A percentile compares a stretch with the other conserved stretches of the same genome.
Evolutionary conservation across 2,329 filamentous ascomycete genomes (phyloP).

Genomic region (Aspergillus sp.): DNA sequence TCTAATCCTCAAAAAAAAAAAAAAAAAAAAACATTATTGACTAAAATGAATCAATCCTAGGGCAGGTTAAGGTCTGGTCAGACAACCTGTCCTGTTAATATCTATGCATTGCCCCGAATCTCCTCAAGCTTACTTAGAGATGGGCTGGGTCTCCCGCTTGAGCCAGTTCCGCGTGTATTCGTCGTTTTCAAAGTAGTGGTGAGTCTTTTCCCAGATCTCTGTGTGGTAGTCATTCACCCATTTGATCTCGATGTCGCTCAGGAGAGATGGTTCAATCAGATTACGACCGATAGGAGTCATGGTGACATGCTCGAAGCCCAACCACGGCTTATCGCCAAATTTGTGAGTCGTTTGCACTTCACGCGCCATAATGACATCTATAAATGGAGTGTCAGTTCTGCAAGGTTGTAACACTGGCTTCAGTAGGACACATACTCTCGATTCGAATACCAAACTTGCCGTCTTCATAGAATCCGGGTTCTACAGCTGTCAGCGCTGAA

Average conservation of each 20-base stretch:
- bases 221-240: conserved; percentile 87
- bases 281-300: conserved; percentile 94
- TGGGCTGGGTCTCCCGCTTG: conserved; percentile 73
- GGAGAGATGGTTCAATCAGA: conserved; percentile 68
- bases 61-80: no score
- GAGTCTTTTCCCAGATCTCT: conserved; percentile 78
- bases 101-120: no score
- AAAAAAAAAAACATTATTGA: no score
- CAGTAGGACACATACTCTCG: conserved; percentile 55
- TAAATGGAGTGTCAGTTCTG: neutral
- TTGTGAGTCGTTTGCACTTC: conserved; percentile 82
- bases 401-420: neutral
- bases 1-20: no score
- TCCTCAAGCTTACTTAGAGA: conserved; percentile 35
- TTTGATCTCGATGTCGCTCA: conserved; percentile 69
- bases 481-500: conserved; percentile 32
- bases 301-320: conserved; percentile 95
- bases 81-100: no score
- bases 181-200: conserved; percentile 69
- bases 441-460: conserved; percentile 92
- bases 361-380: conserved; percentile 78
- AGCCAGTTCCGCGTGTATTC: conserved; percentile 72
- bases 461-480: conserved; percentile 97
- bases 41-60: no score
- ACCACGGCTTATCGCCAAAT: conserved; percentile 89